These are phyloP conservation scores for Dactylorhiza incarnata DNA, from an alignment of 106 monocot species.

Conservation along the genomic window DNA sequence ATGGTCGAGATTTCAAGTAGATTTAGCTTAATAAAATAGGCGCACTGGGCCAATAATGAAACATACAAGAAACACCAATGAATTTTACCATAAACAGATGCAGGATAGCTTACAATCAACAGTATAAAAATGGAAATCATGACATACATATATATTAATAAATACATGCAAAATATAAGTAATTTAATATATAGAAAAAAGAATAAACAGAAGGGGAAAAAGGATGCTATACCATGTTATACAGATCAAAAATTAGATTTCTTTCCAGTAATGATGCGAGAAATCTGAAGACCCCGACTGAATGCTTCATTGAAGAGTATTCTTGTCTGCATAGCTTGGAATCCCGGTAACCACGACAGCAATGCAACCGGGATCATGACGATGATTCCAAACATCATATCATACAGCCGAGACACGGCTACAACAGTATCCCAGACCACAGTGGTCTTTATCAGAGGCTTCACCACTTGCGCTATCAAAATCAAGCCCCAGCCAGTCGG, in stretches of 20 bases:
- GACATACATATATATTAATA: neutral
- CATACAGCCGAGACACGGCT: constrained; percentile 74
- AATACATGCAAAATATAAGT: neutral
- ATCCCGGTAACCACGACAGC: constrained; percentile 84
- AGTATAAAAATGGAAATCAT: neutral
- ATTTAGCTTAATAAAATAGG: too few relatives aligned
- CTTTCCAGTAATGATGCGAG: constrained; percentile 75
- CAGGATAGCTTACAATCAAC: neutral
- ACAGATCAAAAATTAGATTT: constrained; percentile 33
- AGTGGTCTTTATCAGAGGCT: constrained; percentile 34
- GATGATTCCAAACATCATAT: constrained; percentile 69
- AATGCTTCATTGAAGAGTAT: constrained; percentile 97
- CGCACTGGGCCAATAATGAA: neutral
- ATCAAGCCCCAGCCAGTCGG: constrained; percentile 81
- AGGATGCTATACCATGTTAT: constrained; percentile 7
- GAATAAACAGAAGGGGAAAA: neutral
- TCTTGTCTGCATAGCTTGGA: constrained; percentile 92
- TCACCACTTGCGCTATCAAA: constrained; percentile 60
- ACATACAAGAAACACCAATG: neutral
- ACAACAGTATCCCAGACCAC: constrained; percentile 76
- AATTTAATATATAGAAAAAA: neutral
- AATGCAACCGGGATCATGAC: constrained; percentile 81
- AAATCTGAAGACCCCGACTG: constrained; percentile 91
- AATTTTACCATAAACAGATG: neutral
- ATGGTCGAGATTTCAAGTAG: too few relatives aligned